These are phyloP conservation scores for Myriosclerotinia curreyana DNA, from an alignment of 2,329 filamentous ascomycete species.

Conservation along the genomic window DNA sequence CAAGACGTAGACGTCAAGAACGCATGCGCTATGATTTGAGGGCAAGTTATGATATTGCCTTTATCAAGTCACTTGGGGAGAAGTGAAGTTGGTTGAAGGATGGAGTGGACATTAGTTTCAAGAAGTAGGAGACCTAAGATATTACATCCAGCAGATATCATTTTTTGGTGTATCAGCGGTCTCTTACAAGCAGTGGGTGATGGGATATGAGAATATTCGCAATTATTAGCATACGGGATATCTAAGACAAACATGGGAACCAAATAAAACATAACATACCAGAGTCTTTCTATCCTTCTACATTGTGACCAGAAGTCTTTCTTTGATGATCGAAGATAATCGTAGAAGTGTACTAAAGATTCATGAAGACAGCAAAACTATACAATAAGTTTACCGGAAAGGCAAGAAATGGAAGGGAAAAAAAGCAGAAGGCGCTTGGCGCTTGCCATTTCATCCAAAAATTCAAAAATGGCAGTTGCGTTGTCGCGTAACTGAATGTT, in stretches of 20 bases:
- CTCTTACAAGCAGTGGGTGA: background rate
- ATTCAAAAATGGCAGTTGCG: background rate
- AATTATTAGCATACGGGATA: constrained; percentile 5
- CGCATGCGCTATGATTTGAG: background rate
- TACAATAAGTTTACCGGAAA: no score
- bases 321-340: background rate
- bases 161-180: constrained; percentile 13
- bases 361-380: no score
- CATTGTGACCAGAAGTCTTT: background rate
- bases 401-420: no score
- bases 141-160: constrained; percentile 6
- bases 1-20: constrained; percentile 4
- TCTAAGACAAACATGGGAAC: background rate
- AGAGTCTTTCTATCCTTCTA: background rate
- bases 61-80: constrained; percentile 7
- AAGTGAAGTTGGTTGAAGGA: background rate
- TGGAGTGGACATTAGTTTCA: background rate
- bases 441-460: background rate
- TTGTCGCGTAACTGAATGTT: background rate
- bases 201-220: background rate
- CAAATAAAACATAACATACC: background rate
- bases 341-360: background rate
- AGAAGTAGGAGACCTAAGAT: constrained; percentile 1
- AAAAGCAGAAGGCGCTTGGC: no score
- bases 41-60: constrained; percentile 5